Conservation (phyloP, 2,329 filamentous ascomycete species). For the Lachnellula subtilissima region DNA sequence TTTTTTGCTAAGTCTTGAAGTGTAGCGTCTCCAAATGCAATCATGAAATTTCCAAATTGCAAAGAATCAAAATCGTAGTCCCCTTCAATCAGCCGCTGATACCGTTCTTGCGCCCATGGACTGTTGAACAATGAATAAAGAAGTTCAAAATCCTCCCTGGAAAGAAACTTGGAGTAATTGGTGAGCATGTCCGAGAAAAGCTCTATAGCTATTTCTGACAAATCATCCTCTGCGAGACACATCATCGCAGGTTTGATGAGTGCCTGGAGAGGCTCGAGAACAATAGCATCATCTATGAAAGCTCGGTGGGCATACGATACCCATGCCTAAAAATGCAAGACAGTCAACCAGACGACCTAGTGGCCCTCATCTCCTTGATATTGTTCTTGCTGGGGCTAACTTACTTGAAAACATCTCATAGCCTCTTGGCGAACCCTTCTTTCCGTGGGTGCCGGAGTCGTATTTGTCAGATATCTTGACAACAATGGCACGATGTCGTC, state of each 20-base stretch:
- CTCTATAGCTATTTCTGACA: constrained; percentile 58
- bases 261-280: constrained; percentile 54
- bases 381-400: not conserved
- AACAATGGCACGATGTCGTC: constrained; percentile 47
- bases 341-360: no score
- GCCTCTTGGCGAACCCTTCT: constrained; percentile 48
- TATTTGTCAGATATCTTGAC: constrained; percentile 34
- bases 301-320: constrained; percentile 66
- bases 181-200: constrained; percentile 60
- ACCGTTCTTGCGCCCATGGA: constrained; percentile 52
- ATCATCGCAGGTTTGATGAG: constrained; percentile 56
- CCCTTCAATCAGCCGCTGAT: constrained; percentile 50
- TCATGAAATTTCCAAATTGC: constrained; percentile 62
- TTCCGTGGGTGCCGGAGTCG: constrained; percentile 37
- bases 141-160: constrained; percentile 50
- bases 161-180: constrained; percentile 61
- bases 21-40: constrained; percentile 65
- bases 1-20: constrained; percentile 54
- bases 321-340: constrained; percentile 53
- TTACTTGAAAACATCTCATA: constrained; percentile 58
- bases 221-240: constrained; percentile 53
- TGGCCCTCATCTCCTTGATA: no score
- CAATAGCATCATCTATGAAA: constrained; percentile 51
- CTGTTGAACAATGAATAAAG: constrained; percentile 57
- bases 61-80: constrained; percentile 60